These are phyloP conservation scores for Malus domestica DNA, from an alignment of 306 rosid genomes.

Conservation along the genomic window DNA sequence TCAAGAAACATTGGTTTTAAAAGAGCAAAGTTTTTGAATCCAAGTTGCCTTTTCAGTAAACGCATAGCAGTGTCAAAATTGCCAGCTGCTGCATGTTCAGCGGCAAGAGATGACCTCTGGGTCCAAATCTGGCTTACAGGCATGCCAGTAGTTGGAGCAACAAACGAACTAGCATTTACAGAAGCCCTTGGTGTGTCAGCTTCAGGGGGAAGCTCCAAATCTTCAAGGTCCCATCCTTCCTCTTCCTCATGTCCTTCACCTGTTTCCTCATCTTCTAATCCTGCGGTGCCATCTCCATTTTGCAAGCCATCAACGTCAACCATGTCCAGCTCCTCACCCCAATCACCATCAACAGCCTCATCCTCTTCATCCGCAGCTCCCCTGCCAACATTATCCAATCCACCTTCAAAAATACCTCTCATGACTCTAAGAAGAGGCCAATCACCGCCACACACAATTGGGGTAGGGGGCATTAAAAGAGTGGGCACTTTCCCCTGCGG, in stretches of 20 bases:
- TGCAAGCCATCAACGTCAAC: conserved; percentile 59
- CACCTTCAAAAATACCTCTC: conserved; percentile 84
- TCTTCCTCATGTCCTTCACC: conserved; percentile 70
- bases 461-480: conserved; percentile 70
- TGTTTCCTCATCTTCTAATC: conserved; percentile 54
- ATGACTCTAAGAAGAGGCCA: conserved; percentile 92
- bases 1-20: conserved; percentile 72
- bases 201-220: conserved; percentile 78
- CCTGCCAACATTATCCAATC: conserved; percentile 43
- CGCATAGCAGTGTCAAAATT: conserved; percentile 93
- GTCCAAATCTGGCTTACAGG: conserved; percentile 86
- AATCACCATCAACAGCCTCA: conserved; percentile 61
- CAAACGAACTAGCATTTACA: conserved; percentile 44
- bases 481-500: conserved; percentile 64
- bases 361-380: conserved; percentile 58
- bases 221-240: conserved; percentile 93
- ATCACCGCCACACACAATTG: conserved; percentile 69
- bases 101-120: conserved; percentile 88
- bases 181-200: conserved; percentile 72
- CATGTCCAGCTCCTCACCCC: conserved; percentile 77
- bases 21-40: conserved; percentile 70
- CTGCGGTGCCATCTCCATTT: conserved; percentile 57
- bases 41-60: conserved; percentile 80
- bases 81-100: conserved; percentile 95
- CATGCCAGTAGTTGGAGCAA: conserved; percentile 89